Base-by-base conservation (phyloP, 192 early-diverging fungal species). In the Umbelopsis sp. region DNA sequence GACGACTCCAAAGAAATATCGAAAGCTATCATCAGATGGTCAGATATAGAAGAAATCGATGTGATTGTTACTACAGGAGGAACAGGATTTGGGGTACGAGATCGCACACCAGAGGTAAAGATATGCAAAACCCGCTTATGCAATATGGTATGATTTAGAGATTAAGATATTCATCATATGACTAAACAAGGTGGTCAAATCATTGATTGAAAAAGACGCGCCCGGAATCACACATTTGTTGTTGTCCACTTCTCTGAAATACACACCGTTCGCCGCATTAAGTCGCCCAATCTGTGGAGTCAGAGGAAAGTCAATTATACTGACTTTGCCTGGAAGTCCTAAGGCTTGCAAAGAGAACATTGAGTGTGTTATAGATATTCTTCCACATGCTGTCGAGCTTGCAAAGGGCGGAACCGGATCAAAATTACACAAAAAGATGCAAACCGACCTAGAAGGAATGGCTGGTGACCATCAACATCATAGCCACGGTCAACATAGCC, bases 181-280 rank as follows among this genome's bases (percentile, higher is more conserved):
- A 16, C 48, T 1, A 49, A 16, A 16, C 2, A 61, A 61, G 55
- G 55, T 61, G 1, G 55, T 61, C 8, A 61, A 35, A 61, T 61
- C 55, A 0, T 35, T 61, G 15, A 12, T 61, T 12, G 55, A 61
- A 18, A 61, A 61, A 61, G 55, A 72, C 4, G 88, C 94, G 1
- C 86, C 90, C 1, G 92, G 94, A n/a, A 82, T 99, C 30, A 85
- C 87, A 0, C 90, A 89, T 16, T 79, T 93, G 1, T 91, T 99
- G 86, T 77, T 97, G 27, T 70, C 85, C 2, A 85, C 86, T 6
- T 94, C 93, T 6, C 78, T 99, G 33, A 67, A 68, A 13, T 93
- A 91, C 55, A 99, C 97, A 2, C 93, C 93, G 8, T 87, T 95
- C 80, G 97, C 97, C 0, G 93, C 95, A 4, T 83, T 99, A 47